A percentile compares a stretch with the other conserved stretches of the same genome.
phyloP scores from a whole-genome alignment of 441 rosid species.

The Erodium moschatum region DNA sequence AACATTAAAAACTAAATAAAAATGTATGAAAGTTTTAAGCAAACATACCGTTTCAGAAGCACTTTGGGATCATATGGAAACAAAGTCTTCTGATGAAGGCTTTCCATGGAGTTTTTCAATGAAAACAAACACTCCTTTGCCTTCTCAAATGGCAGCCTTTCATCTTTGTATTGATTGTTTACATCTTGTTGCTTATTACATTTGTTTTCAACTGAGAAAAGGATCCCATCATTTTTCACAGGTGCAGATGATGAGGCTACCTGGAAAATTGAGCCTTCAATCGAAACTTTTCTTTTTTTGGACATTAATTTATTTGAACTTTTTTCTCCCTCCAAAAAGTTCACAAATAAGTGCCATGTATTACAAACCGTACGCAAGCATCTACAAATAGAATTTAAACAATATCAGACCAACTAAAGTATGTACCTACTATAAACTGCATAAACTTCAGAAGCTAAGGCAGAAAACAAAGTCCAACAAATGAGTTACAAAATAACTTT shows the following conservation, averaged over 20 bases:
- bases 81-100: slow-evolving; percentile 56
- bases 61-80: slow-evolving; percentile 77
- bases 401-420: neutral
- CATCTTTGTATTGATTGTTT: slow-evolving; percentile 12
- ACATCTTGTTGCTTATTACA: slow-evolving; percentile 9
- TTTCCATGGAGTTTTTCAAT: slow-evolving; percentile 51
- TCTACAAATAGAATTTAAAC: slow-evolving; percentile 28
- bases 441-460: neutral
- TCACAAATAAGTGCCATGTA: slow-evolving; percentile 52
- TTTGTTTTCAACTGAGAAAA: slow-evolving; percentile 21
- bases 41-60: slow-evolving; percentile 61
- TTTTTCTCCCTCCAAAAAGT: slow-evolving; percentile 32
- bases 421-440: neutral
- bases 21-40: slow-evolving; percentile 7
- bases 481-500: neutral
- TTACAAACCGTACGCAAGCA: slow-evolving; percentile 50
- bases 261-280: slow-evolving; percentile 27
- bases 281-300: slow-evolving; percentile 46
- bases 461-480: neutral
- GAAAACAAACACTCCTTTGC: slow-evolving; percentile 70
- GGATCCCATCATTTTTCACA: slow-evolving; percentile 1
- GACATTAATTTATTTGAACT: slow-evolving; percentile 25
- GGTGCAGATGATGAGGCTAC: slow-evolving; percentile 14
- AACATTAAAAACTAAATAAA: neutral
- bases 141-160: slow-evolving; percentile 34